A percentile compares a stretch with the other conserved stretches of the same genome.
Evolutionary conservation across 352 stramenopile genomes (phyloP).

Genomic region (Phytophthora cryptogea): DNA sequence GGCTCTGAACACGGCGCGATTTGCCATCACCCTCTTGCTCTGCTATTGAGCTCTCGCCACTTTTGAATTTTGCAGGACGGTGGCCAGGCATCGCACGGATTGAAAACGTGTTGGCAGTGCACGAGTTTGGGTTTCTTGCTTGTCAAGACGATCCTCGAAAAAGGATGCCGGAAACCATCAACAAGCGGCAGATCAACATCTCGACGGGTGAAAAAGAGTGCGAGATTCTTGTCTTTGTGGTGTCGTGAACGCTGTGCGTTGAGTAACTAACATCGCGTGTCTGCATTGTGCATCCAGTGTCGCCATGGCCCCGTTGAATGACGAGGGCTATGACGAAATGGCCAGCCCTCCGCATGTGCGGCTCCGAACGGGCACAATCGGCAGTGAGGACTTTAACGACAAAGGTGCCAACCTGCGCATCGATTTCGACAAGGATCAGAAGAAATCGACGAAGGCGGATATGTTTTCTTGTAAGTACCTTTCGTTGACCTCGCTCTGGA

Average conservation of each 20-base stretch:
- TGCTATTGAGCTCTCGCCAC: constrained; percentile 12
- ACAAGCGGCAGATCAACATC: constrained; percentile 26
- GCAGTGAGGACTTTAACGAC: constrained; percentile 64
- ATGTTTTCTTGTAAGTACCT: constrained; percentile 56
- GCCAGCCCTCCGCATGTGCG: constrained; percentile 39
- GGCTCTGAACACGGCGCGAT: constrained; percentile 23
- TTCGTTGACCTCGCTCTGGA: not conserved
- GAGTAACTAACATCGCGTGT: constrained; percentile 1
- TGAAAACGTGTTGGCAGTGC: constrained; percentile 10
- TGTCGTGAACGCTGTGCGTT: not conserved
- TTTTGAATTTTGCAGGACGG: constrained; percentile 28
- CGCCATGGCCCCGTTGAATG: constrained; percentile 29
- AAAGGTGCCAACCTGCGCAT: constrained; percentile 75
- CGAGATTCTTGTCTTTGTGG: constrained; percentile 16
- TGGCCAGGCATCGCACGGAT: constrained; percentile 16
- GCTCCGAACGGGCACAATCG: constrained; percentile 49
- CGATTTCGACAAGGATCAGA: constrained; percentile 57
- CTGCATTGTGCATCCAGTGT: constrained; percentile 16
- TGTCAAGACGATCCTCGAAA: constrained; percentile 4
- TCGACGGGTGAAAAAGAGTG: constrained; percentile 29
- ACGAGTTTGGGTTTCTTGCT: not conserved
- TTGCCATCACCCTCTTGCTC: constrained; percentile 6
- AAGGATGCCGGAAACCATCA: constrained; percentile 24
- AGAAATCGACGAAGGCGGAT: constrained; percentile 56
- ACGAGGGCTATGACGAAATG: constrained; percentile 32